Base-by-base conservation (phyloP, 2,329 filamentous ascomycete species). In the Diaporthe batatas region DNA sequence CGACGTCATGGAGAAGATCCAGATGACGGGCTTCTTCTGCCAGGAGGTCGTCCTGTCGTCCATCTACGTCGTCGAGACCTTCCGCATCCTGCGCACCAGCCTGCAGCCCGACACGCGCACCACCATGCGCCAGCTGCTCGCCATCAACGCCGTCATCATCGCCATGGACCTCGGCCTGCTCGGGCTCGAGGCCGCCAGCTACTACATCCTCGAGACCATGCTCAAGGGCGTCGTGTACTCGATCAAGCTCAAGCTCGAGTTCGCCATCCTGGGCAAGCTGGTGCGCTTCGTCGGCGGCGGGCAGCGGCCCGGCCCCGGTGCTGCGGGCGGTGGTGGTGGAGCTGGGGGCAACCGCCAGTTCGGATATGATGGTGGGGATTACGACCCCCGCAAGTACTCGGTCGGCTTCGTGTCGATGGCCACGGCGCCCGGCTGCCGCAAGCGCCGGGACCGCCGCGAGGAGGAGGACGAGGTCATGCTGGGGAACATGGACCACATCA, bases 221-320 rank as follows among this genome's bases (percentile, higher is more conserved):
- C 70, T 72, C 25, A 72, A 72, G 32, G 70, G 70, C 44, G 70
- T 72, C n/a, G 70, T 72, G 8, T 72, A 72, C 14, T 55, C 58
- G 2, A 68, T 72, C 11, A 72, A 72, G 16, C 39, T 68, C 25
- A 72, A 72, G 53, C 42, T 72, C 3, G 70, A 72, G 51, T 65
- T 72, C 2, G 59, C 59, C 6, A 65, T 72, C 16, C 59, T 72
- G 5, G 70, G 70, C 1, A 72, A 72, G 51, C 47, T 72, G 23
- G 70, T 72, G 29, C 51, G 53, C 1, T 55, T 72, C 25, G 70
- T 68, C 3, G 47, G 70, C 0, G 59, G 59, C 6, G 59, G 58
- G 7, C 59, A 55, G 59, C 39, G 42, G 10, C 44, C 47, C 12
- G n/a, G 39, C 8, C 59, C 32, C 5, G 39, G 11, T 39, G n/a